Evolutionary conservation across 495 filamentous ascomycete species (phyloP).

Genomic region (Talaromyces proteolyticus): DNA sequence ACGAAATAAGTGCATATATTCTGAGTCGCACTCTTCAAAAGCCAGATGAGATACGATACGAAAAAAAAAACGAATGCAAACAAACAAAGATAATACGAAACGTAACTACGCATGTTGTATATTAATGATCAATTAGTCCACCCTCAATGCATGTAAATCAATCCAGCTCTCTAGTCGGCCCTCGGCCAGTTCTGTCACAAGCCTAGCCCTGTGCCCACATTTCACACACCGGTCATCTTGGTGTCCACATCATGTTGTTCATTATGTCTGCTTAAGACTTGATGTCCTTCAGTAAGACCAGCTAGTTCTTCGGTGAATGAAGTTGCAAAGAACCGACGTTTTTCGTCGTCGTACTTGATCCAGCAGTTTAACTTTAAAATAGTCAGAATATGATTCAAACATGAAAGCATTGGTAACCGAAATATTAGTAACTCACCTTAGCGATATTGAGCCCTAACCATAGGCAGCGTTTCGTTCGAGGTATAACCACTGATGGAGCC

Average conservation of each 20-base stretch:
- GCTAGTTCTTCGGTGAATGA: background rate
- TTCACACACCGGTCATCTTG: background rate
- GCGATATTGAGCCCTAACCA: slow-evolving; percentile 64
- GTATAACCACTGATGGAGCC: slow-evolving; percentile 53
- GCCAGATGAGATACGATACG: too few relatives aligned
- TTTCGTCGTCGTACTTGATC: background rate
- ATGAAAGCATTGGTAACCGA: background rate
- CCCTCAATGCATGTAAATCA: too few relatives aligned
- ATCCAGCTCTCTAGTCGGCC: too few relatives aligned
- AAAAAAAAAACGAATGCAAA: too few relatives aligned
- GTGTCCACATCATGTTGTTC: background rate
- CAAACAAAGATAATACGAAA: too few relatives aligned
- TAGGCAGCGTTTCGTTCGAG: slow-evolving; percentile 65
- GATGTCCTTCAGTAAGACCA: background rate
- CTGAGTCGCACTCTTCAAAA: too few relatives aligned
- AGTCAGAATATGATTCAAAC: background rate
- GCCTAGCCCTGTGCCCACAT: too few relatives aligned
- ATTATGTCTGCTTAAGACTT: background rate
- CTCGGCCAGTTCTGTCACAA: too few relatives aligned
- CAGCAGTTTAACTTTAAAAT: background rate
- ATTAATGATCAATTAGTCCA: too few relatives aligned
- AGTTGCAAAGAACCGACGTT: background rate
- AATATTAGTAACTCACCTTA: slow-evolving; percentile 33
- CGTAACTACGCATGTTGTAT: too few relatives aligned
- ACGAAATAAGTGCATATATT: too few relatives aligned